A percentile compares a stretch with the other conserved stretches of the same genome.
Conservation (phyloP, 495 filamentous ascomycete species). For the Penicillium canescens region DNA sequence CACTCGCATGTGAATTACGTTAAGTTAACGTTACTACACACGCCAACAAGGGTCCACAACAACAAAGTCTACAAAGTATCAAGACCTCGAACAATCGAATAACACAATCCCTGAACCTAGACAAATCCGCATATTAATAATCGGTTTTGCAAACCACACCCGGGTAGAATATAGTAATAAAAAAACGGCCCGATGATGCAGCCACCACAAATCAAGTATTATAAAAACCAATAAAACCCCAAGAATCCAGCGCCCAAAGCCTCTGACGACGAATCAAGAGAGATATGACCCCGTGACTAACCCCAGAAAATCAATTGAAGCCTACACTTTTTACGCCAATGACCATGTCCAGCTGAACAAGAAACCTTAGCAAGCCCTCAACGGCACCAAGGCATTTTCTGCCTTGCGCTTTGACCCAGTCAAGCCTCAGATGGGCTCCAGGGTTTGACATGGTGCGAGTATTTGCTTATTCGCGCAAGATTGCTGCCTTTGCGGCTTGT, state of each 20-base stretch:
- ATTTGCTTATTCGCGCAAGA: constrained; percentile 1
- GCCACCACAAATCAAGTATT: no score
- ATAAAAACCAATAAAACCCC: no score
- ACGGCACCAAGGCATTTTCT: constrained; percentile 9
- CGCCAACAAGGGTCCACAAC: no score
- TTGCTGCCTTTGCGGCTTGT: background rate
- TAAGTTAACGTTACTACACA: no score
- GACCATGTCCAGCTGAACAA: constrained; percentile 17
- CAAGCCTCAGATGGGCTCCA: constrained; percentile 8
- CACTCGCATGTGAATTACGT: no score
- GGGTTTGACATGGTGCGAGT: background rate
- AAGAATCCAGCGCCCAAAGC: background rate
- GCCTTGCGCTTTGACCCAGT: constrained; percentile 23
- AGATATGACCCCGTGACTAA: background rate
- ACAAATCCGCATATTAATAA: no score
- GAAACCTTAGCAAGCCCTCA: constrained; percentile 7
- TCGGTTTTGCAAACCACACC: no score
- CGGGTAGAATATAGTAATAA: no score
- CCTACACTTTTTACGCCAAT: background rate
- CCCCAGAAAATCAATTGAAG: constrained; percentile 1
- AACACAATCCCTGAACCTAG: no score
- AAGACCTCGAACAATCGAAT: no score
- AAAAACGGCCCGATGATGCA: no score
- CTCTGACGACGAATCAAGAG: background rate
- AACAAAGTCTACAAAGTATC: no score